Base-by-base conservation (phyloP, 345 rosid species). In the Syzygium grande region DNA sequence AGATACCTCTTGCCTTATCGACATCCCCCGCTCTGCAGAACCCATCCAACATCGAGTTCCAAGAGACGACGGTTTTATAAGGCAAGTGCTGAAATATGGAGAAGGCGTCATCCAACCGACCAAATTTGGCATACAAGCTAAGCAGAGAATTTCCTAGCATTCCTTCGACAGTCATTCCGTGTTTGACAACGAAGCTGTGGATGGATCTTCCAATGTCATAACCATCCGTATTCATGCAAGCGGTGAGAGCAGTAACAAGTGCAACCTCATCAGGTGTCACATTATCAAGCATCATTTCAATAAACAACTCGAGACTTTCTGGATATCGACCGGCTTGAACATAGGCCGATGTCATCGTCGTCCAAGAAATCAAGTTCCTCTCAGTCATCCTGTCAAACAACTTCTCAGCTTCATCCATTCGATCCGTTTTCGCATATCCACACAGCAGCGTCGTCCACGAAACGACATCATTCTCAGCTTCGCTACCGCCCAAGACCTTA, bases 31-130 rank as follows among this genome's bases (percentile, higher is more conserved):
- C 55, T 5, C 85, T 78, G 88, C 87, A 87, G 46, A 90, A 84
- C 29, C 90, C 90, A 30, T 89, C 88, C 84, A 90, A 51, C 92
- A 86, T 84, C 21, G 90, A 86, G 51, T 89, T 89, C 91, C 91
- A 89, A 1, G 89, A 84, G 16, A 80, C 87, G 6, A 5, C 63
- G 22, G 85, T 91, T 86, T 52, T 91, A 65, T 19, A 46, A 7
- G 92, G 88, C 92, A 87, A 87, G 43, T n/a, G 68, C 77, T 65
- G 52, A 59, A 89, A 90, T 14, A 87, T 49, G 25, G 29, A 13
- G 84, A 2, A 4, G 49, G 86, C 89, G 27, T 90, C 89, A 38
- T 84, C 46, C 11, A 85, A 34, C 52, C 85, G 65, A 63, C 84
- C 84, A 51, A 52, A 59, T 51, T 86, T 86, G 23, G 73, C 87